A percentile compares a stretch with the other conserved stretches of the same genome.
Conservation (phyloP, 2,329 filamentous ascomycete species). For the Pseudofabraea citricarpa region DNA sequence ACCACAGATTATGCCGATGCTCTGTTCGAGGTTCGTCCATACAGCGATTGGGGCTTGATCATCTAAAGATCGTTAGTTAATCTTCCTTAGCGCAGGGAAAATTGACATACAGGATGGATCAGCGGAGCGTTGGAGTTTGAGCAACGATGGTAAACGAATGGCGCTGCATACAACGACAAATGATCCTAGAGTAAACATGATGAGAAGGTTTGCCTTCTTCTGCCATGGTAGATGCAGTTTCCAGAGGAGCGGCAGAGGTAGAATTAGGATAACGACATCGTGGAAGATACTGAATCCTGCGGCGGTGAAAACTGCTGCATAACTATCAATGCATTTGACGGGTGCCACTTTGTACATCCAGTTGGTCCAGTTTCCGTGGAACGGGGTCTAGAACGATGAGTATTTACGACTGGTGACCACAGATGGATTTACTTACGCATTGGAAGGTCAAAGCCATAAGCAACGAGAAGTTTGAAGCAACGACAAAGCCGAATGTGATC, state of each 20-base stretch:
- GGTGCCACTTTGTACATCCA: constrained; percentile 10
- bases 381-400: too few relatives aligned
- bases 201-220: constrained; percentile 6
- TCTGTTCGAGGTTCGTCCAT: constrained; percentile 29
- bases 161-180: constrained; percentile 9
- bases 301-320: neutral
- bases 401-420: too few relatives aligned
- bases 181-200: constrained; percentile 10
- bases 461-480: constrained; percentile 2
- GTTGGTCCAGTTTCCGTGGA: constrained; percentile 9
- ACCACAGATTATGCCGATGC: constrained; percentile 35
- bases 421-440: constrained; percentile 13
- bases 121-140: constrained; percentile 2
- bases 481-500: constrained; percentile 1
- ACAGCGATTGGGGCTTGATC: constrained; percentile 13
- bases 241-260: constrained; percentile 7
- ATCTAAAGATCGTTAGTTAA: constrained; percentile 5
- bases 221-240: constrained; percentile 2
- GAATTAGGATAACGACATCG: constrained; percentile 7
- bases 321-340: constrained; percentile 7
- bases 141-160: constrained; percentile 5
- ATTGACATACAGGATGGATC: constrained; percentile 11
- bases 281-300: constrained; percentile 7
- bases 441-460: constrained; percentile 6
- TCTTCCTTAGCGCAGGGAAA: neutral